These are phyloP conservation scores for Astragalus membranaceus DNA, from an alignment of 306 rosid genomes.

Conservation along the genomic window DNA sequence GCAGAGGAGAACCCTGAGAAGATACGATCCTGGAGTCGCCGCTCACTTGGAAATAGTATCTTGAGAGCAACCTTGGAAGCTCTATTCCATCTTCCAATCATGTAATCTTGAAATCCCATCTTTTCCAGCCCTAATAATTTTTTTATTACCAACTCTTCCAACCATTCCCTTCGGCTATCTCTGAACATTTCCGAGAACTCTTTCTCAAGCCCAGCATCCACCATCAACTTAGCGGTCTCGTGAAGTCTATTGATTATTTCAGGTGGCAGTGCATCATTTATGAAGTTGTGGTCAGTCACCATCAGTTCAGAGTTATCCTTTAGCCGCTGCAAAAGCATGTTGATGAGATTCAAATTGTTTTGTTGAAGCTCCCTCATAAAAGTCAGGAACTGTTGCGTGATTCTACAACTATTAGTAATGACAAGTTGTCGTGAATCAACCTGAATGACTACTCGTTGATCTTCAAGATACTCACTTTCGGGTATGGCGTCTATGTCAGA, in stretches of 20 bases:
- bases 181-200: constrained; percentile 30
- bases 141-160: constrained; percentile 44
- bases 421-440: not conserved
- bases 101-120: constrained; percentile 8
- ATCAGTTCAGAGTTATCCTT: not conserved
- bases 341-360: not conserved
- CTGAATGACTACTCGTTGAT: not conserved
- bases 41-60: constrained; percentile 63
- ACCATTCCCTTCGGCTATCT: constrained; percentile 54
- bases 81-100: constrained; percentile 70
- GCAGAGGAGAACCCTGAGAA: constrained; percentile 47
- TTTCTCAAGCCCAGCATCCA: constrained; percentile 50
- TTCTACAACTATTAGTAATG: not conserved
- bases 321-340: not conserved
- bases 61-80: constrained; percentile 41
- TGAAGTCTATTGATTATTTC: constrained; percentile 48
- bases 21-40: constrained; percentile 48
- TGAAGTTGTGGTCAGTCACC: constrained; percentile 34
- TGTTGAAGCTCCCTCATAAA: not conserved
- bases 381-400: not conserved
- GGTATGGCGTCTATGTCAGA: not conserved
- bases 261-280: constrained; percentile 50
- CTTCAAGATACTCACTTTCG: not conserved
- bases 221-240: constrained; percentile 55
- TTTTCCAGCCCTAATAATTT: not conserved